phyloP scores from a whole-genome alignment of 1,284 basidiomycete genomes.

The Apiotrichum sp. region DNA sequence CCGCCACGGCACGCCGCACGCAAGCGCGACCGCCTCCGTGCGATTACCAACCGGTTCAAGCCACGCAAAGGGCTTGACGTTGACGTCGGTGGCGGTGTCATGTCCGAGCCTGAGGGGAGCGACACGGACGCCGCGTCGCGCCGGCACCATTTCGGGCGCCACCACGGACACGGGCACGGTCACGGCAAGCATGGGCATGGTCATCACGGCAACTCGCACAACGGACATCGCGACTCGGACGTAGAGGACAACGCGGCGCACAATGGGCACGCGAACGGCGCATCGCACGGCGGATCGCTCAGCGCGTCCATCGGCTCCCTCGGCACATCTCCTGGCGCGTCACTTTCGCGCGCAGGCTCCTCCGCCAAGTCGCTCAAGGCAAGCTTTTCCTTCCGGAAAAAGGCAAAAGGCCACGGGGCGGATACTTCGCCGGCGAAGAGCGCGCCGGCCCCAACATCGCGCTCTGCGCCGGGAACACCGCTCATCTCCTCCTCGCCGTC shows the following conservation, averaged over 20 bases:
- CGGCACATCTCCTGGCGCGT: not conserved
- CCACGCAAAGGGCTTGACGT: constrained; percentile 49
- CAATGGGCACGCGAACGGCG: not conserved
- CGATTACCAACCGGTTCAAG: constrained; percentile 43
- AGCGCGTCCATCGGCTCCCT: no score
- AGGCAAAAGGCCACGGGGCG: constrained; percentile 18
- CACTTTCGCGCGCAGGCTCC: not conserved
- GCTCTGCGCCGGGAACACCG: not conserved
- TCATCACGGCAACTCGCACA: not conserved
- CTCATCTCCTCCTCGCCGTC: constrained; percentile 5
- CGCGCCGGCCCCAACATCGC: no score
- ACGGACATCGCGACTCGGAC: not conserved
- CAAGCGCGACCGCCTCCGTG: constrained; percentile 62
- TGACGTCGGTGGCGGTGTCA: constrained; percentile 10
- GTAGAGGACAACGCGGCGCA: not conserved
- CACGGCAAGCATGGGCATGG: not conserved
- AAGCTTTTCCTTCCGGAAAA: constrained; percentile 30
- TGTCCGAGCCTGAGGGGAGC: constrained; percentile 37
- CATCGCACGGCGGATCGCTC: not conserved
- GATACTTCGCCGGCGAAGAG: constrained; percentile 18
- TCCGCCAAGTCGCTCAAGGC: constrained; percentile 12
- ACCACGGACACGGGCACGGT: not conserved
- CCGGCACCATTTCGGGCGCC: not conserved
- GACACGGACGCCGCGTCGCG: constrained; percentile 22
- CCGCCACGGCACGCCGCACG: constrained; percentile 10